Evolutionary conservation across 768 basidiomycete genomes (phyloP).

Genomic region (Auricularia heimuer): DNA sequence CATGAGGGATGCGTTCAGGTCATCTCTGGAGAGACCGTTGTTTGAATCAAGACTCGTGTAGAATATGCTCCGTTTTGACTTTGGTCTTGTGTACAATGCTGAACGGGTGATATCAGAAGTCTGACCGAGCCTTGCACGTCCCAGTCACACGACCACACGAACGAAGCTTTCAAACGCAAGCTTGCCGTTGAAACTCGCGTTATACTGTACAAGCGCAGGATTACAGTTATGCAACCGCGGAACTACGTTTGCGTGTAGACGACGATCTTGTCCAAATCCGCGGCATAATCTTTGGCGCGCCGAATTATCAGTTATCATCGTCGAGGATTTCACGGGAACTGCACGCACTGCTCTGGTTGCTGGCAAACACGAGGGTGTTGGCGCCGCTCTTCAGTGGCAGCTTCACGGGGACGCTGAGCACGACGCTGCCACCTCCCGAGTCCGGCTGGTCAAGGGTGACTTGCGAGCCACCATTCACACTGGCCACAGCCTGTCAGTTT

Average conservation of each 20-base stretch:
- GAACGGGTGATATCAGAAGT: too few species aligned
- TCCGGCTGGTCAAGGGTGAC: constrained; percentile 48
- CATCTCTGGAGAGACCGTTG: constrained; percentile 37
- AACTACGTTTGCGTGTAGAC: constrained; percentile 66
- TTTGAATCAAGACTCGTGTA: constrained; percentile 9
- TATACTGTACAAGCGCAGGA: too few species aligned
- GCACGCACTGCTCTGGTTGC: constrained; percentile 40
- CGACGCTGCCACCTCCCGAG: constrained; percentile 42
- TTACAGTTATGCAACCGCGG: too few species aligned
- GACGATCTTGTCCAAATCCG: constrained; percentile 50
- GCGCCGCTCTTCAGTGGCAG: constrained; percentile 38
- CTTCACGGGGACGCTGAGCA: constrained; percentile 48
- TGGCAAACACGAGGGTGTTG: constrained; percentile 41
- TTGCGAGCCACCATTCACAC: constrained; percentile 47
- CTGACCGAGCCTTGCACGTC: too few species aligned
- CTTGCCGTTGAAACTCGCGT: too few species aligned
- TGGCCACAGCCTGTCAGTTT: constrained; percentile 12
- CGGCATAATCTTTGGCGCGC: constrained; percentile 37
- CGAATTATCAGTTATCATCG: neutral
- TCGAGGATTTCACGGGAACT: neutral
- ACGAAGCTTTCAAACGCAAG: too few species aligned
- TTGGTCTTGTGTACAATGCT: too few species aligned
- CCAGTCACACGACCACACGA: too few species aligned
- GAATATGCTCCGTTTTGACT: too few species aligned
- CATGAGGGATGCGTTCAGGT: constrained; percentile 21